Conservation (phyloP, 2,329 filamentous ascomycete species). For the Arachnomyces sp. region DNA sequence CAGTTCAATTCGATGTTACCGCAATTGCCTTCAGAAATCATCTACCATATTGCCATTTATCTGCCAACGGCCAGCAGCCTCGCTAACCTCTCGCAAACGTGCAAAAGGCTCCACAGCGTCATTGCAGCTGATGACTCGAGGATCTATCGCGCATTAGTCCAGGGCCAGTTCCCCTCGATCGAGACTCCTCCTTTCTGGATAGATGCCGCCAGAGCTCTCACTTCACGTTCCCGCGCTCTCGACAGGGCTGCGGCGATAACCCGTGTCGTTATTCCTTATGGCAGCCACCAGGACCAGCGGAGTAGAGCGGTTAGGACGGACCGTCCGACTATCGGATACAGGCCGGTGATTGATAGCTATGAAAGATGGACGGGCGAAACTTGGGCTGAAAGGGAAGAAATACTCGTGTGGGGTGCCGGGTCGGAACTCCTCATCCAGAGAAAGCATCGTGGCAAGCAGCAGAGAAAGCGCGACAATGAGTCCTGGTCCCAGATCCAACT, state of each 20-base stretch:
- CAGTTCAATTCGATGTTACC: conserved; percentile 19
- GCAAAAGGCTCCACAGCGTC: conserved; percentile 37
- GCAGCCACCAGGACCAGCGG: conserved; percentile 29
- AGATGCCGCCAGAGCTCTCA: conserved; percentile 46
- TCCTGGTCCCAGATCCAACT: conserved; percentile 12
- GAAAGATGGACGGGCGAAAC: conserved; percentile 41
- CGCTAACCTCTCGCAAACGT: conserved; percentile 37
- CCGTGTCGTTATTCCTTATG: conserved; percentile 40
- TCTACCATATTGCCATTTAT: conserved; percentile 33
- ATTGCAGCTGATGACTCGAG: conserved; percentile 42
- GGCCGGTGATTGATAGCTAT: conserved; percentile 51
- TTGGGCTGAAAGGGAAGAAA: conserved; percentile 46
- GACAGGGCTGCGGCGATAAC: conserved; percentile 49
- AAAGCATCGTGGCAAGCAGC: conserved; percentile 33
- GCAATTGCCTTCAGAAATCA: conserved; percentile 35
- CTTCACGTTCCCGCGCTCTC: conserved; percentile 49
- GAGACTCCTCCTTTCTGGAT: conserved; percentile 36
- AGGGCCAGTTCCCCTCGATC: conserved; percentile 40
- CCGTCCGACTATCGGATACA: conserved; percentile 47
- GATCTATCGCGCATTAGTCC: conserved; percentile 39
- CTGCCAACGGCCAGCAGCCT: conserved; percentile 41
- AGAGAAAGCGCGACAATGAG: not conserved
- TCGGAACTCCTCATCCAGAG: conserved; percentile 47
- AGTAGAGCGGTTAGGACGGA: conserved; percentile 37
- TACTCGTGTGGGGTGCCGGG: conserved; percentile 53